Evolutionary conservation across 2,329 filamentous ascomycete species (phyloP), one percentile per base, ranked within the genome.

Genomic region (Fonsecaea erecta): DNA sequence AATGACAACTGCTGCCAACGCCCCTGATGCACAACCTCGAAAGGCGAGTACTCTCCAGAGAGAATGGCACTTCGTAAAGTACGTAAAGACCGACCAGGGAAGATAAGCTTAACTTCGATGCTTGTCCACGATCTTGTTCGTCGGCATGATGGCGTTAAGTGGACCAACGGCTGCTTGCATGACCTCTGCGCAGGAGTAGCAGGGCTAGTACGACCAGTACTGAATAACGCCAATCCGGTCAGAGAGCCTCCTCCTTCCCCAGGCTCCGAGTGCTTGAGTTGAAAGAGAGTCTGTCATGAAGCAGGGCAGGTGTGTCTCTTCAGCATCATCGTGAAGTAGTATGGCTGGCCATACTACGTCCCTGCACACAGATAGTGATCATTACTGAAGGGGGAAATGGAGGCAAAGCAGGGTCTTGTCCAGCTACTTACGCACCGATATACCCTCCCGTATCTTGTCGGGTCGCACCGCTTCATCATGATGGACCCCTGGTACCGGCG

Each of bases 381-480:
- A 34, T 30, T 53, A 32, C 26, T 32, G 14, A 7, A 53, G 26
- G 30, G 11, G 51, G 51, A 32, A 37, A 30, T 30, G 21, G 30
- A 7, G 11, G 14, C 6, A 21, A n/a, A 60, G 43, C 46, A 60
- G 40, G 43, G 30, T 21, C n/a, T 37, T 14, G 24, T 52, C 24
- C 21, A 21, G 14, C 26, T 59, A 46, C 56, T 35, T 11, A 52
- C 43, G 11, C n/a, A 8, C 35, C 3, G 8, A 52, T 26, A 52
- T 43, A 18, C n/a, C 40, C 37, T n/a, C 37, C 37, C n/a, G 14
- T 40, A 24, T 37, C 56, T 52, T 34, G 28, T 28, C 57, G 43
- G 57, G 28, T 52, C 57, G 57, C 57, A 51, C 57, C 57, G 57
- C 18, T 60, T 59, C 18, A 46, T 32, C 43, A 51, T 52, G 21